These are phyloP conservation scores for Kazachstania martiniae DNA, from an alignment of 805 yeast species.

Conservation along the genomic window DNA sequence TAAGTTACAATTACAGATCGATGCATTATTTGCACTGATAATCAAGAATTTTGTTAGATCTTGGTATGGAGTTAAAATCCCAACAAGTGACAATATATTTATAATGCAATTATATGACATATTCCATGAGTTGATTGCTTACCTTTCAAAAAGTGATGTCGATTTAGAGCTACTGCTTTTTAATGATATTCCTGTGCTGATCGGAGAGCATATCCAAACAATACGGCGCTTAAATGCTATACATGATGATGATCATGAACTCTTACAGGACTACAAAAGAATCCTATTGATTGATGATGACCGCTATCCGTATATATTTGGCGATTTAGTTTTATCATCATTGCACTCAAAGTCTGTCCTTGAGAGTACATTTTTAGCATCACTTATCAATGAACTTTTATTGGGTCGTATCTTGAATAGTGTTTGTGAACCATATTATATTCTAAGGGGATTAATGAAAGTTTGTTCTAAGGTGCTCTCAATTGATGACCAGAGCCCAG, in stretches of 20 bases:
- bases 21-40: constrained; percentile 18
- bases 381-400: constrained; percentile 15
- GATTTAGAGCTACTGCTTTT: constrained; percentile 10
- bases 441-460: constrained; percentile 12
- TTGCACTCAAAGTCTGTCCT: constrained; percentile 11
- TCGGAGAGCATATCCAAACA: constrained; percentile 5
- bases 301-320: constrained; percentile 13
- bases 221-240: background rate
- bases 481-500: background rate
- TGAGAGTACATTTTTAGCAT: constrained; percentile 16
- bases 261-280: constrained; percentile 4
- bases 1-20: constrained; percentile 10
- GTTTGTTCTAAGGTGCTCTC: constrained; percentile 4
- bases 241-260: background rate
- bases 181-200: constrained; percentile 20
- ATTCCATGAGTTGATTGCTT: constrained; percentile 6
- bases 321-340: constrained; percentile 6
- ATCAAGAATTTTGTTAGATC: constrained; percentile 17
- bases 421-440: constrained; percentile 19
- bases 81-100: constrained; percentile 17
- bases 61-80: constrained; percentile 27
- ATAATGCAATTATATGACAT: constrained; percentile 9
- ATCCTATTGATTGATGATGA: constrained; percentile 7
- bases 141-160: constrained; percentile 3
- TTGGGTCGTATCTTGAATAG: constrained; percentile 18